These are phyloP conservation scores for Dictyostelium purpureum DNA, from an alignment of 78 protist genomes.

Conservation along the genomic window DNA sequence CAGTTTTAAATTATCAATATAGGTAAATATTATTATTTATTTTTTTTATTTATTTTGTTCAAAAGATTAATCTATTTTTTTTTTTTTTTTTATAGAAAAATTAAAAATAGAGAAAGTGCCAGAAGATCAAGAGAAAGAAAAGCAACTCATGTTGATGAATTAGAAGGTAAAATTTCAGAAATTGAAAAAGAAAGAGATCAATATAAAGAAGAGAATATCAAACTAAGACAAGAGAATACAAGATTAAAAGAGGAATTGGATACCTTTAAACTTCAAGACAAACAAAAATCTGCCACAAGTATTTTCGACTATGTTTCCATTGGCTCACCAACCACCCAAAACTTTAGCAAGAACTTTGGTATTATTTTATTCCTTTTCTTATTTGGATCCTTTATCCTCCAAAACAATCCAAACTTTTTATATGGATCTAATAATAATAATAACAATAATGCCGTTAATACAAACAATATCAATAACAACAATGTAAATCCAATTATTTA, in stretches of 20 bases:
- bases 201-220: not conserved
- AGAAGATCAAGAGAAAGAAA: slow-evolving; percentile 69
- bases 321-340: not conserved
- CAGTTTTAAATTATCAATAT: slow-evolving; percentile 20
- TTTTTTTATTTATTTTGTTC: not conserved
- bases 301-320: not conserved
- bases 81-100: slow-evolving; percentile 31
- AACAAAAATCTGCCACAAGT: not conserved
- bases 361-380: not conserved
- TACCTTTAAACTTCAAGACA: not conserved
- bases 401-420: not conserved
- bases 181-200: slow-evolving; percentile 28
- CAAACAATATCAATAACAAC: not conserved
- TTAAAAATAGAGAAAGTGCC: slow-evolving; percentile 73
- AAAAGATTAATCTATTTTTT: too few relatives aligned
- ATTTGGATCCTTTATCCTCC: not conserved
- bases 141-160: slow-evolving; percentile 24
- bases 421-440: not conserved
- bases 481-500: not conserved
- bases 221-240: not conserved
- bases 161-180: slow-evolving; percentile 36
- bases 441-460: not conserved
- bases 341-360: not conserved
- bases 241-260: slow-evolving; percentile 1
- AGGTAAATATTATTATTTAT: slow-evolving; percentile 15